These are phyloP conservation scores for Rhodosporidiobolus odoratus DNA, from an alignment of 768 basidiomycete species.

Conservation along the genomic window DNA sequence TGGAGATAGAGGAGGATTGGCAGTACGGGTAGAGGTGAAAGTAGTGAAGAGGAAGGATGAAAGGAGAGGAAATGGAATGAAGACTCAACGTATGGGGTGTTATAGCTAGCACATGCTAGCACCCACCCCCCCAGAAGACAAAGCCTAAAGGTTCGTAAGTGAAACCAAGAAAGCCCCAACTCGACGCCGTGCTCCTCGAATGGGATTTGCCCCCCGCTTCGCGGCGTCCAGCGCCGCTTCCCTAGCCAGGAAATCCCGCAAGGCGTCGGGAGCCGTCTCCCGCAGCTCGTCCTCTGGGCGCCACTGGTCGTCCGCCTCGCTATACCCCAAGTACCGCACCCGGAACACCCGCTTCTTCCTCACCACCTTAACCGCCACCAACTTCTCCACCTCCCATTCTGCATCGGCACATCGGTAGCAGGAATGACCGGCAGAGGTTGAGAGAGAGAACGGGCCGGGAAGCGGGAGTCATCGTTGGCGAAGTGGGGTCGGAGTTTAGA, in stretches of 20 bases:
- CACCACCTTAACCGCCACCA: not conserved
- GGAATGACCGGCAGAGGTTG: not conserved
- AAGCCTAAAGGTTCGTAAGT: too few relatives aligned
- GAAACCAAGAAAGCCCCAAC: too few relatives aligned
- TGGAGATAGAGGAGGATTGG: too few relatives aligned
- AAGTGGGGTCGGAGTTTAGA: slow-evolving; percentile 10
- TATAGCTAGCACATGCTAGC: too few relatives aligned
- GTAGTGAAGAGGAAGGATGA: too few relatives aligned
- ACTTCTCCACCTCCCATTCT: slow-evolving; percentile 8
- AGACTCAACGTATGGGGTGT: too few relatives aligned
- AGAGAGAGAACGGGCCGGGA: slow-evolving; percentile 2
- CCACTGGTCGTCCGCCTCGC: slow-evolving; percentile 1
- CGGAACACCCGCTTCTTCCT: not conserved
- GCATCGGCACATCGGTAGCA: not conserved
- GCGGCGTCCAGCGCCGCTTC: too few relatives aligned
- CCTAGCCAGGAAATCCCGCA: not conserved
- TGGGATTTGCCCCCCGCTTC: too few relatives aligned
- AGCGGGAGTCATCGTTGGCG: slow-evolving; percentile 11
- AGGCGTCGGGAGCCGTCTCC: not conserved
- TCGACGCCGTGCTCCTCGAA: too few relatives aligned
- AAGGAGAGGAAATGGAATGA: too few relatives aligned
- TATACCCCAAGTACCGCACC: slow-evolving; percentile 11
- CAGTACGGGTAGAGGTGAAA: too few relatives aligned
- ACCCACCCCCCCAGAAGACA: too few relatives aligned
- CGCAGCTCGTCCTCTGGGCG: not conserved